Evolutionary conservation across 805 yeast genomes (phyloP).

Genomic region (Saturnispora bothae): DNA sequence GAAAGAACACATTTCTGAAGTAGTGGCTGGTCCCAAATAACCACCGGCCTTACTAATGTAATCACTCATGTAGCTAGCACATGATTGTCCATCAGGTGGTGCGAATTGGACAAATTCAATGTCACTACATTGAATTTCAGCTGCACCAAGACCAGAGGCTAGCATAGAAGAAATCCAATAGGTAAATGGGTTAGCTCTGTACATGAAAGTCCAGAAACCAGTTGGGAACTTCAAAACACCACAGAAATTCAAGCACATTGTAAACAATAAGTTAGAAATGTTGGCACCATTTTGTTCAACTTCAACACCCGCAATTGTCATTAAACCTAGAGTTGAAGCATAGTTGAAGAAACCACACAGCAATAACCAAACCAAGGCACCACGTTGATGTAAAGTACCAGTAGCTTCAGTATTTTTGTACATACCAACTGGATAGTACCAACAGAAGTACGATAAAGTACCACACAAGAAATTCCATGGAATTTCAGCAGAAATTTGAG

Average conservation of each 20-base stretch:
- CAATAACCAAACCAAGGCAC: constrained; percentile 38
- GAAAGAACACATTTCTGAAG: constrained; percentile 47
- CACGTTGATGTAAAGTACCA: constrained; percentile 38
- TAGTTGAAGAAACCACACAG: constrained; percentile 40
- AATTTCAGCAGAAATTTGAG: constrained; percentile 55
- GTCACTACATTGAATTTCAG: constrained; percentile 35
- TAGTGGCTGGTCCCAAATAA: constrained; percentile 30
- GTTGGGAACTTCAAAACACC: constrained; percentile 59
- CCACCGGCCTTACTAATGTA: constrained; percentile 36
- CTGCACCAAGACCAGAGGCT: constrained; percentile 44
- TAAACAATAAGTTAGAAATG: constrained; percentile 44
- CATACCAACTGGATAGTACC: constrained; percentile 68
- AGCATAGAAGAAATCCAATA: constrained; percentile 50
- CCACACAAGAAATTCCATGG: constrained; percentile 56
- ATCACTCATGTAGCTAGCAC: constrained; percentile 41
- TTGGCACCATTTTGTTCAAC: constrained; percentile 56
- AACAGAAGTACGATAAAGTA: constrained; percentile 50
- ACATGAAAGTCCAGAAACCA: constrained; percentile 76
- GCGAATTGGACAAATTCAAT: constrained; percentile 38
- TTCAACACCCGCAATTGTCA: constrained; percentile 49
- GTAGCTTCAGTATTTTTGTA: constrained; percentile 47
- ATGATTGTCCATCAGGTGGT: constrained; percentile 48
- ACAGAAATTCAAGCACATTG: constrained; percentile 60
- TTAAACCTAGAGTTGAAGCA: constrained; percentile 48
- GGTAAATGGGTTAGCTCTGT: constrained; percentile 60